Evolutionary conservation across 192 early-diverging fungal genomes (phyloP).

Genomic region (Linnemannia exigua): DNA sequence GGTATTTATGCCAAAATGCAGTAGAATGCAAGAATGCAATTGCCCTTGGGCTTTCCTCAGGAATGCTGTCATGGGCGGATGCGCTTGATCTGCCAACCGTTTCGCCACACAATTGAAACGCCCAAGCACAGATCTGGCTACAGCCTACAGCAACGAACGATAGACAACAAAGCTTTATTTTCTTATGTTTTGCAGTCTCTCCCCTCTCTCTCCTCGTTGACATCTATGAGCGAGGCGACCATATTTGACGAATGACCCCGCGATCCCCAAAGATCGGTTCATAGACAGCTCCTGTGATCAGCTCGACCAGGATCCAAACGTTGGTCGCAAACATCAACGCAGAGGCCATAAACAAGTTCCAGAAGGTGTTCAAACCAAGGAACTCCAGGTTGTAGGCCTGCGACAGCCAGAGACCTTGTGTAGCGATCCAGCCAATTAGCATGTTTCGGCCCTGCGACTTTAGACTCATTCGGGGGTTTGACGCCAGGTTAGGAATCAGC

Average conservation of each 20-base stretch:
- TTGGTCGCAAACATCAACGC: slow-evolving; percentile 80
- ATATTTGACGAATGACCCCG: slow-evolving; percentile 64
- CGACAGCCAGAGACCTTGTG: slow-evolving; percentile 88
- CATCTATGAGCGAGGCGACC: slow-evolving; percentile 20
- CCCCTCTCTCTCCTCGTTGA: neutral
- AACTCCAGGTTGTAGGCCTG: slow-evolving; percentile 93
- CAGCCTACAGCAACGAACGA: too few relatives aligned
- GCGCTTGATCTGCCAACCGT: neutral
- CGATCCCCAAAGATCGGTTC: slow-evolving; percentile 63
- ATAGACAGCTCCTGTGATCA: slow-evolving; percentile 63
- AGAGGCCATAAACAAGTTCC: slow-evolving; percentile 79
- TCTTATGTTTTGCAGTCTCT: neutral
- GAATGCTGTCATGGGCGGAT: neutral
- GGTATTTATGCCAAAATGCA: too few relatives aligned
- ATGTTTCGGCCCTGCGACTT: slow-evolving; percentile 30
- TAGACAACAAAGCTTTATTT: too few relatives aligned
- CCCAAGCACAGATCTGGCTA: neutral
- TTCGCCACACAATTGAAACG: neutral
- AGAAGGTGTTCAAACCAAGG: slow-evolving; percentile 87
- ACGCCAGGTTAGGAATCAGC: slow-evolving; percentile 72
- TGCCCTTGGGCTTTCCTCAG: neutral
- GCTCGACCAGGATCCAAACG: slow-evolving; percentile 76
- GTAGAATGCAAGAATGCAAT: too few relatives aligned
- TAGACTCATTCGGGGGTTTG: slow-evolving; percentile 36
- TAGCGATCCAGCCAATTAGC: slow-evolving; percentile 35